Percentiles rank a stretch among this genome's conserved stretches.
Evolutionary conservation across 2,329 filamentous ascomycete genomes (phyloP).

Genomic region (Orbilia javanica): DNA sequence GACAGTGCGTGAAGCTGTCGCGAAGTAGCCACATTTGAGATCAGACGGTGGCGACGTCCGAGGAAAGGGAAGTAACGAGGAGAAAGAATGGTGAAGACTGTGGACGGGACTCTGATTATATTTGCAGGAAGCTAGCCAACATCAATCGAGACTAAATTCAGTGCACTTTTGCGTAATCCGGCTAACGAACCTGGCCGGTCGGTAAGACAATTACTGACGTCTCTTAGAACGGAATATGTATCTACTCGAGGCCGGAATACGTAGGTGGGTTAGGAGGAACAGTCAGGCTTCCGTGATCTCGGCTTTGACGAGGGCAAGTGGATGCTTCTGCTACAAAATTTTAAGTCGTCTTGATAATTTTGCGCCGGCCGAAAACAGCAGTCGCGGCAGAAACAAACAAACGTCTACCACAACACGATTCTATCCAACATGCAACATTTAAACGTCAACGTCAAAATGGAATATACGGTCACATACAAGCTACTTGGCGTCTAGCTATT

Average conservation of each 20-base stretch:
- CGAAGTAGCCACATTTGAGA: conserved; percentile 56
- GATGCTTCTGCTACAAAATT: conserved; percentile 18
- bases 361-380: conserved; percentile 22
- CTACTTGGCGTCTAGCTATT: too few relatives aligned
- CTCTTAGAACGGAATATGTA: not conserved
- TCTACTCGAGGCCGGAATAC: not conserved
- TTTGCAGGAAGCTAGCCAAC: not conserved
- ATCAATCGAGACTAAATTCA: not conserved
- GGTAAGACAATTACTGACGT: not conserved
- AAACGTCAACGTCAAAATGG: too few relatives aligned
- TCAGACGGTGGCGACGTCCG: conserved; percentile 57
- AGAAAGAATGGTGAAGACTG: conserved; percentile 47
- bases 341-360: conserved; percentile 27
- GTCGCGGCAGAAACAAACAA: not conserved
- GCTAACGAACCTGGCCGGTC: not conserved
- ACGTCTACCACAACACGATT: conserved; percentile 10
- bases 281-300: conserved; percentile 13
- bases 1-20: conserved; percentile 33
- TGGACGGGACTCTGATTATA: not conserved
- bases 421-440: conserved; percentile 17
- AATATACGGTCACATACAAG: too few relatives aligned
- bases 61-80: conserved; percentile 36
- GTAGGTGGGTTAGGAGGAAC: not conserved
- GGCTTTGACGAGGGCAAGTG: not conserved
- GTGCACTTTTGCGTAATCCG: not conserved